Conservation (phyloP, 2,329 filamentous ascomycete genomes). For the Cladosporium sphaerospermum region DNA sequence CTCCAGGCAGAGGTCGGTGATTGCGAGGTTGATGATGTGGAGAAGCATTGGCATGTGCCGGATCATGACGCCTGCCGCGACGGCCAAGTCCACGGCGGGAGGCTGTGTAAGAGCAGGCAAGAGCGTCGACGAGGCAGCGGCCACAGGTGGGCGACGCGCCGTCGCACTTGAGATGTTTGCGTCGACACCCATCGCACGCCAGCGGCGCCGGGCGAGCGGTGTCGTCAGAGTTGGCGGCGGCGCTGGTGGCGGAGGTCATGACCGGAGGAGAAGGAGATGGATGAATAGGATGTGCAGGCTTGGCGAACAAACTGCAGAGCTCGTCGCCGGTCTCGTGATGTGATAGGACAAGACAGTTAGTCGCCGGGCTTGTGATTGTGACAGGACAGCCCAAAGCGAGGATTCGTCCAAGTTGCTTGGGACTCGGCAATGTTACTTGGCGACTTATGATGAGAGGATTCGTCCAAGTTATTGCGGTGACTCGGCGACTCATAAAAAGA, state of each 20-base stretch:
- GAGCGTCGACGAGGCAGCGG: constrained; percentile 54
- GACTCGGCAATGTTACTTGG: too few relatives aligned
- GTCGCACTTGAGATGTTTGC: constrained; percentile 71
- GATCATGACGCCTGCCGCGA: constrained; percentile 24
- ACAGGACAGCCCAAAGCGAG: neutral
- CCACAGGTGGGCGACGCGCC: constrained; percentile 59
- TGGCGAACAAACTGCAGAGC: too few relatives aligned
- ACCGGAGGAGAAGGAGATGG: too few relatives aligned
- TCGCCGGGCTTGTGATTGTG: too few relatives aligned
- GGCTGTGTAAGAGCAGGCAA: constrained; percentile 64
- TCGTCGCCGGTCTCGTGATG: neutral
- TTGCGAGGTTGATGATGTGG: constrained; percentile 20
- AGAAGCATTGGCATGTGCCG: constrained; percentile 39
- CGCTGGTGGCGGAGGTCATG: too few relatives aligned
- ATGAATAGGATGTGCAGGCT: too few relatives aligned
- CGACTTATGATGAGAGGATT: too few relatives aligned
- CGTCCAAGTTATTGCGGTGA: too few relatives aligned
- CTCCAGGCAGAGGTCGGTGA: constrained; percentile 34
- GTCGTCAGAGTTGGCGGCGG: neutral
- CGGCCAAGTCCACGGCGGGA: constrained; percentile 72
- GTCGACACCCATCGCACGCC: constrained; percentile 39
- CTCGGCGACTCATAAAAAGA: too few relatives aligned
- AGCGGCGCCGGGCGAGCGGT: constrained; percentile 13
- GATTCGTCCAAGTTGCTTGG: neutral
- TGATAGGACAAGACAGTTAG: too few relatives aligned